These are phyloP conservation scores for Pythium sp. DNA, from an alignment of 352 stramenopile genomes.

Conservation along the genomic window DNA sequence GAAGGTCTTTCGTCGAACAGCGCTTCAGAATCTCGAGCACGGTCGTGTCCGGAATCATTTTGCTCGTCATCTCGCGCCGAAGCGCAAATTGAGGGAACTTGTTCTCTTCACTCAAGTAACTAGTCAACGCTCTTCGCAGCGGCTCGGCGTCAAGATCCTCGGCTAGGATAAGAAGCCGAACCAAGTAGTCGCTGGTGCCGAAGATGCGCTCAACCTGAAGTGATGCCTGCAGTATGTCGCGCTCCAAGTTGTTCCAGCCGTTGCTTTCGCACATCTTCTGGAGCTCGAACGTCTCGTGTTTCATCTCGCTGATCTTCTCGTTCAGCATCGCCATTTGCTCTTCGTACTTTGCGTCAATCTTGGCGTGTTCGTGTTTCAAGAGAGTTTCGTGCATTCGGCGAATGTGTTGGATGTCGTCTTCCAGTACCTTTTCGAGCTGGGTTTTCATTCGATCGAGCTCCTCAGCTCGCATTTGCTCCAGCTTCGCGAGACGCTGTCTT, in stretches of 20 bases:
- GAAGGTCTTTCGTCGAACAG: constrained; percentile 43
- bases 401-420: constrained; percentile 64
- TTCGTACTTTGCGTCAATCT: constrained; percentile 63
- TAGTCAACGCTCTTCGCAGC: constrained; percentile 48
- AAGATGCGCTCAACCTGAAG: constrained; percentile 71
- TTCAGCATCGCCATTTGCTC: constrained; percentile 37
- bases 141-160: constrained; percentile 67
- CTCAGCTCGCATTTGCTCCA: constrained; percentile 34
- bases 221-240: constrained; percentile 42
- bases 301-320: constrained; percentile 40
- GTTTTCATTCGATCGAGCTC: constrained; percentile 45
- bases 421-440: constrained; percentile 44
- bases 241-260: constrained; percentile 55
- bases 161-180: constrained; percentile 68
- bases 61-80: constrained; percentile 68
- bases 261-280: constrained; percentile 50
- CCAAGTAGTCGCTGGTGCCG: constrained; percentile 63
- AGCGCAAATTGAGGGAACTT: constrained; percentile 62
- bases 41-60: constrained; percentile 65
- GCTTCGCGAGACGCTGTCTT: constrained; percentile 28
- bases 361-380: constrained; percentile 54
- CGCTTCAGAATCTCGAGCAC: constrained; percentile 63
- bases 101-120: constrained; percentile 46
- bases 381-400: constrained; percentile 57
- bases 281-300: constrained; percentile 37